Evolutionary conservation across 2,329 filamentous ascomycete genomes (phyloP), one percentile per base, ranked within the genome.

Genomic region (Clonostachys rhizophaga): DNA sequence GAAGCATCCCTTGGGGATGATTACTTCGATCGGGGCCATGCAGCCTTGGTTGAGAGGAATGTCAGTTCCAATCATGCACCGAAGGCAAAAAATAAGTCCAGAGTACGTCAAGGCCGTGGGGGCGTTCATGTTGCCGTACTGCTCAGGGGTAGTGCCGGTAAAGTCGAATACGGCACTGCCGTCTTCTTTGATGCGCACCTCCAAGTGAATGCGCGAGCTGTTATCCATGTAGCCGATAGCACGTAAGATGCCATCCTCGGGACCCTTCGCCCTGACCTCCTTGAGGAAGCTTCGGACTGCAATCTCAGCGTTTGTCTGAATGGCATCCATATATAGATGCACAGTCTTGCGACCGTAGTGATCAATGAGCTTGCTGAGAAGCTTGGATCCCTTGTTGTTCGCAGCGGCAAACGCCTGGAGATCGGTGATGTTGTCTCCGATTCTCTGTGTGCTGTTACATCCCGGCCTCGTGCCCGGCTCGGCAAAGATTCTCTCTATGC

Each of bases 171-270:
- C 34, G 1, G 67, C 66, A 16, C 53, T 46, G 7, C 66, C 65
- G 5, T 53, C 60, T 1, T 54, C 46, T 56, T 91, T 79, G 54
- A 95, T 94, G 9, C 79, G 83, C 36, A 95, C 77, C 46, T 82
- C 84, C 6, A 95, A 76, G 44, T 77, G 72, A 56, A 95, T 94
- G 0, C 87, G 86, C 12, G 81, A 86, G 34, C 89, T 89, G 56
- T 95, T 89, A 60, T 95, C 90, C 87, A 95, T 94, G 69, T 84
- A 89, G 59, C 33, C 81, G 53, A 94, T 94, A 20, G 91, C 69
- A 43, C 81, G 82, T 30, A 30, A 10, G 53, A 92, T 94, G 6
- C 89, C 89, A 30, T 30, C 24, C 8, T 30, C 24, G 9, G 24
- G 24, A 10, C 24, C 24, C 24, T 30, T 30, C 9, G 24, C 24